Evolutionary conservation across 192 early-diverging fungal species (phyloP), one percentile per base, ranked within the genome.

Genomic region (Coemansia reversa): DNA sequence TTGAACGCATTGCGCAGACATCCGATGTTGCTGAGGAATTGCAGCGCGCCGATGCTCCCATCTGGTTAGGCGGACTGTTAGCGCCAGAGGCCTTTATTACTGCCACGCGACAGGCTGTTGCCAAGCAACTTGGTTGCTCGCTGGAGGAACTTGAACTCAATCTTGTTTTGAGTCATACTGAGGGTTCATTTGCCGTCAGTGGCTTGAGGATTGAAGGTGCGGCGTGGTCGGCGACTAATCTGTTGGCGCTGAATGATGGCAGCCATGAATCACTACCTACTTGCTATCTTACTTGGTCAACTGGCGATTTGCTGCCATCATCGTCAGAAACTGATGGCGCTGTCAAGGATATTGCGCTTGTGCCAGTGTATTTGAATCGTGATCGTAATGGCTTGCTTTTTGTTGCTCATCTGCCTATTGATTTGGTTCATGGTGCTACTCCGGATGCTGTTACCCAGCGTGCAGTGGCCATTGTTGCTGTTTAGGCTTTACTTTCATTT

Each of bases 71-170:
- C 51, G 93, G 92, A 0, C 74, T 96, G 19, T 87, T 96, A 72
- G 87, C 86, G 45, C 94, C 94, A 18, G 92, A 95, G 72, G 94
- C 94, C 18, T 96, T 89, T 71, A 83, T 95, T 19, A 97, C 94
- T 0, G 94, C 94, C 22, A 94, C 94, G 12, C 85, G 93, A 33
- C 94, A 97, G 74, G 82, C 85, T 6, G 89, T 85, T 3, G 92
- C 94, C 18, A 90, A 95, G 72, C 72, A 65, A 23, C 63, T 85
- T 18, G 65, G 77, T 18, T 91, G 88, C 84, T 95, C 94, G 49
- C 67, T 97, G 42, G 94, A 97, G 74, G 88, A 94, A 69, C 80
- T 96, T 18, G 67, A 65, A 23, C 65, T 95, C 16, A 69, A 81
- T 42, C 52, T 88, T 19, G 70, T 66, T n/a, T 58, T 86, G 5